Evolutionary conservation across 306 rosid species (phyloP), one percentile per base, ranked within the genome.

Genomic region (Cicer arietinum): DNA sequence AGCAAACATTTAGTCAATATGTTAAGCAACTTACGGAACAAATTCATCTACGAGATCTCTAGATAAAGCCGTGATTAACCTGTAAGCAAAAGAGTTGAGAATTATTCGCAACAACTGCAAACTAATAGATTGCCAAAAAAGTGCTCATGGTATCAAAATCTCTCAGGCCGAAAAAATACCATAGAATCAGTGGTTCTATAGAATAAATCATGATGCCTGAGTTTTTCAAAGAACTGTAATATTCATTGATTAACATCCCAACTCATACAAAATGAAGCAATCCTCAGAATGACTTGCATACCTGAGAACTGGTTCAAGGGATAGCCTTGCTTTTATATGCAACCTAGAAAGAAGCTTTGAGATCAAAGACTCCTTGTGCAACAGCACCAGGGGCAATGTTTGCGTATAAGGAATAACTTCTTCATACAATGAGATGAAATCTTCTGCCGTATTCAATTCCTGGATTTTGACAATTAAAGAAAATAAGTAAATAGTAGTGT

Each of bases 381-480:
- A 80, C 63, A 91, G 74, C 67, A 94, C 88, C 83, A 89, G 68
- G 30, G 94, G 91, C 73, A 91, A 74, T 73, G 97, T 87, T 83
- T 88, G 97, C 37, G 85, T 93, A 52, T 77, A 64, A 3, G 96
- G 92, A 65, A 90, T 58, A 64, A 87, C 81, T 63, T 87, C 89
- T 81, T 90, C 98, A 12, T 94, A 87, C 43, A 86, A 87, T 17
- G 89, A 82, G 79, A 94, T 94, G 60, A 94, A 94, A 84, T 91
- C 98, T 82, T 85, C 97, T 0, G 98, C 92, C 0, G 98, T 94
- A 78, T 90, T 94, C 86, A 90, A 72, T 81, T 94, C 98, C 98
- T 94, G 77, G n/a, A 37, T 59, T 65, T 48, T 10, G 40, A 62
- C 25, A 82, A 42, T 42, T 10, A 18, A 54, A 47, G 42, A 10